A percentile compares a stretch with the other conserved stretches of the same genome.
Evolutionary conservation across 768 basidiomycete species (phyloP).

Genomic region (Flagelloscypha sp.): DNA sequence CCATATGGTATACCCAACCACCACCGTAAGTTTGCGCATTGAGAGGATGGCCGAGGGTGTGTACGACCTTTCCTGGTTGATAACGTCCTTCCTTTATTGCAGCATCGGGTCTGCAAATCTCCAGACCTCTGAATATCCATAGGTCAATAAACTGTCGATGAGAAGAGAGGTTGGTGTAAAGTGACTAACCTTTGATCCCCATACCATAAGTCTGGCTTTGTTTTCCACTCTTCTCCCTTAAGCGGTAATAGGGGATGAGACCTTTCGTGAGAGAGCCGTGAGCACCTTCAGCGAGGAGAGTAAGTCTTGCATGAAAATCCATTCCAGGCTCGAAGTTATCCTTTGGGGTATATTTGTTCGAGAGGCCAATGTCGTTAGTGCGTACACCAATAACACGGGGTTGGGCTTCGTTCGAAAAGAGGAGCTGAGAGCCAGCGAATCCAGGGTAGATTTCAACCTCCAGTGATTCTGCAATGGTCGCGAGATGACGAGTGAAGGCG

Average conservation of each 20-base stretch:
- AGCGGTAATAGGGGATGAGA: conserved; percentile 62
- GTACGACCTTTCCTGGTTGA: conserved; percentile 76
- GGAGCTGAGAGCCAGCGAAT: conserved; percentile 82
- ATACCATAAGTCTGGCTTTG: conserved; percentile 95
- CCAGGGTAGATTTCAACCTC: conserved; percentile 93
- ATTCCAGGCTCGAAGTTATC: conserved; percentile 92
- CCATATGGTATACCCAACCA: conserved; percentile 95
- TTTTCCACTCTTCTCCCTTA: conserved; percentile 45
- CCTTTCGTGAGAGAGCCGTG: conserved; percentile 87
- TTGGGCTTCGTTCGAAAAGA: conserved; percentile 41
- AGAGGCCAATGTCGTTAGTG: conserved; percentile 92
- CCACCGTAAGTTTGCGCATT: conserved; percentile 83
- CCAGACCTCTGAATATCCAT: too few relatives aligned
- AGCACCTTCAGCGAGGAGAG: conserved; percentile 89
- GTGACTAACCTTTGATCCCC: conserved; percentile 96
- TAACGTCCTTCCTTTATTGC: too few relatives aligned
- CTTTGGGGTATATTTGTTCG: conserved; percentile 67
- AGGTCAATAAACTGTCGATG: too few relatives aligned
- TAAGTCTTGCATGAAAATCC: conserved; percentile 89
- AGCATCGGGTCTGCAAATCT: too few relatives aligned
- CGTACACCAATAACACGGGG: conserved; percentile 68
- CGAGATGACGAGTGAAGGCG: conserved; percentile 84
- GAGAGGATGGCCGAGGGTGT: conserved; percentile 93
- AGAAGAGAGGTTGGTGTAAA: conserved; percentile 57
- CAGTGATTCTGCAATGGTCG: conserved; percentile 69